Evolutionary conservation across 768 basidiomycete species (phyloP), one percentile per base, ranked within the genome.

Genomic region (Ramaria sp.): DNA sequence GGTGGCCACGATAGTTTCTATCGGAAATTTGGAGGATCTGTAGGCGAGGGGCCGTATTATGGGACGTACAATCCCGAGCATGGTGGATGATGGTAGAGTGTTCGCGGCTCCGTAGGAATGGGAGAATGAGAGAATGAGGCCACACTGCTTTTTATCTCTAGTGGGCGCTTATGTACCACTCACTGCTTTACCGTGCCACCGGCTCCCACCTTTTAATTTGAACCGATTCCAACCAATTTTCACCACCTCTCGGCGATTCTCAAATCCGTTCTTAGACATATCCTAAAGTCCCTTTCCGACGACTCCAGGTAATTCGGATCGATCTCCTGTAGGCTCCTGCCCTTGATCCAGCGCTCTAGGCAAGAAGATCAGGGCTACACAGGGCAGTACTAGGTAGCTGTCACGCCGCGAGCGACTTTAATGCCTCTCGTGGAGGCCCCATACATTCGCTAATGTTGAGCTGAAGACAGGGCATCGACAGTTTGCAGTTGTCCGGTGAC

Each of bases 1-100:
- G 73, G 90, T 86, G 66, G 82, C 80, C 55, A 96, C 92, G 59
- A 96, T 91, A 7, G 87, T 86, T 64, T 97, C 94, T 59, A 90
- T 88, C 48, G 88, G 88, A 4, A 74, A 82, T 66, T 81, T 81
- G 15, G 83, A 27, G 9, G 53, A 44, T n/a, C 53, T 28, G 42
- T 45, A 20, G n/a, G 53, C 53, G 18, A 55, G 37, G 3, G 53
- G 53, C 3, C 53, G 53, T 18, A 55, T 36, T 20, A 55, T 20
- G n/a, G 53, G 22, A 42, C 53, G 53, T n/a, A 48, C 44, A 36
- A 55, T 55, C 13, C 34, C 42, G 18, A 48, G 30, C 43, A 55
- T 55, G 43, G 42, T 32, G 42, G 45, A 18, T 5, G 39, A 41
- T 10, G 39, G 6, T 15, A 41, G 7, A n/a, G 39, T 34, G 32